A percentile compares a stretch with the other conserved stretches of the same genome.
These are phyloP conservation scores for Capsaspora owczarzaki DNA, from an alignment of 78 protist species.

Conservation along the genomic window DNA sequence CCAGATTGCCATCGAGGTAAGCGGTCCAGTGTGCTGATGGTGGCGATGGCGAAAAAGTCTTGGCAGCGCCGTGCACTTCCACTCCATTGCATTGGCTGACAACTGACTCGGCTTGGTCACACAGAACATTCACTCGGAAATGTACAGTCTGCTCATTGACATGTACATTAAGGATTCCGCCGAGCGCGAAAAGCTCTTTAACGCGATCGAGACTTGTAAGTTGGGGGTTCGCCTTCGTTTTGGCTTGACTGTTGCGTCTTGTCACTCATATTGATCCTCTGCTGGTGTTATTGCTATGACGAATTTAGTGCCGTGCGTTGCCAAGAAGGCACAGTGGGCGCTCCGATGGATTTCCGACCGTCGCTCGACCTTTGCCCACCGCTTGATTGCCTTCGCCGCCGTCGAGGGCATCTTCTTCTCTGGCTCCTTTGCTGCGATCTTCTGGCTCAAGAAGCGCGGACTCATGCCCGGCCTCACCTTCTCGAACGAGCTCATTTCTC, in stretches of 20 bases:
- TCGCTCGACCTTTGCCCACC: constrained; percentile 69
- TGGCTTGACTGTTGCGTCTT: not conserved
- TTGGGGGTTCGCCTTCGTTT: not conserved
- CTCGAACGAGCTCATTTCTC: constrained; percentile 91
- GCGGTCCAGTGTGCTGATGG: too few relatives aligned
- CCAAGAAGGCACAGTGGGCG: constrained; percentile 96
- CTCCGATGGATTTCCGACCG: constrained; percentile 76
- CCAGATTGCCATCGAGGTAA: constrained; percentile 88
- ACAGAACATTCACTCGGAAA: constrained; percentile 91
- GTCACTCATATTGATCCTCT: not conserved
- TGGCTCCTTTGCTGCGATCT: constrained; percentile 92
- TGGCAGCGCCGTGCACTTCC: too few relatives aligned
- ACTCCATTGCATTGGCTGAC: too few relatives aligned
- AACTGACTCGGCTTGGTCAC: too few relatives aligned
- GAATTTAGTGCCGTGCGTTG: constrained; percentile 68
- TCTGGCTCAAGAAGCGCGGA: constrained; percentile 97
- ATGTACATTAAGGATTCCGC: constrained; percentile 73
- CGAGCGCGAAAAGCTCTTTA: constrained; percentile 69
- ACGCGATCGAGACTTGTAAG: constrained; percentile 74
- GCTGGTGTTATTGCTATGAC: not conserved
- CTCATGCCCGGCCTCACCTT: constrained; percentile 94
- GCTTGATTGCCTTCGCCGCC: constrained; percentile 95
- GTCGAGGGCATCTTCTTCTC: constrained; percentile 98
- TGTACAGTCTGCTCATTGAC: constrained; percentile 87
- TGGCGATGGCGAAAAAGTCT: too few relatives aligned